Evolutionary conservation across 2,329 filamentous ascomycete genomes (phyloP).

Genomic region (Metarhizium humberi): DNA sequence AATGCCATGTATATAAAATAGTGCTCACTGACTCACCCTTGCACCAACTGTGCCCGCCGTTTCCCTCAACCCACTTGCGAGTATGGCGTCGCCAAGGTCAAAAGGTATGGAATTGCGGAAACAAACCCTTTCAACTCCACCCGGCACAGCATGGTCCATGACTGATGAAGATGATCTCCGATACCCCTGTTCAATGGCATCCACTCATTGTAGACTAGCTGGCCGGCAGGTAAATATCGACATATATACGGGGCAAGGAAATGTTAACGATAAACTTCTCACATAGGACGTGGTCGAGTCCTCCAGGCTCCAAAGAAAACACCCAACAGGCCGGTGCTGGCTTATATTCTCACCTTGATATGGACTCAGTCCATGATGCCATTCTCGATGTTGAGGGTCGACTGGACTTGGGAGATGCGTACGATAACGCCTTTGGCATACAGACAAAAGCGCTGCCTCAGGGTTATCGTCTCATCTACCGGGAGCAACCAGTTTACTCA

Average conservation of each 20-base stretch:
- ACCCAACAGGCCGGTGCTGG: slow-evolving; percentile 8
- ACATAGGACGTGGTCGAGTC: slow-evolving; percentile 2
- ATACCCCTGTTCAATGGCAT: background rate
- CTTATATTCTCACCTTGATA: slow-evolving; percentile 27
- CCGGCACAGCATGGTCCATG: background rate
- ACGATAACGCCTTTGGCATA: slow-evolving; percentile 4
- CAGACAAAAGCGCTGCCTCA: slow-evolving; percentile 2
- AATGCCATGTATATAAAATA: slow-evolving; percentile 13
- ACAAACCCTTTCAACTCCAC: background rate
- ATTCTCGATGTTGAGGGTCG: slow-evolving; percentile 22
- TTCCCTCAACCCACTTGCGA: slow-evolving; percentile 43
- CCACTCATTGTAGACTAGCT: background rate
- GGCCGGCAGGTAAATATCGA: background rate
- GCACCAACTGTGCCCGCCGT: slow-evolving; percentile 41
- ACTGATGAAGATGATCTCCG: background rate
- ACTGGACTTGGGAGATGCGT: slow-evolving; percentile 4
- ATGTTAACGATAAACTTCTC: background rate
- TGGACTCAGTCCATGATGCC: slow-evolving; percentile 23
- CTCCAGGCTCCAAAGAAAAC: slow-evolving; percentile 11
- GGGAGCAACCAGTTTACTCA: slow-evolving; percentile 3
- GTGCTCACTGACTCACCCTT: slow-evolving; percentile 46
- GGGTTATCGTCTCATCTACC: slow-evolving; percentile 3
- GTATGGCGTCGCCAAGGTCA: slow-evolving; percentile 25
- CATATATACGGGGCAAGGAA: background rate
- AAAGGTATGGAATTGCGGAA: slow-evolving; percentile 10